phyloP scores from a whole-genome alignment of 2,329 filamentous ascomycete genomes.

The Tolypocladium sp. region DNA sequence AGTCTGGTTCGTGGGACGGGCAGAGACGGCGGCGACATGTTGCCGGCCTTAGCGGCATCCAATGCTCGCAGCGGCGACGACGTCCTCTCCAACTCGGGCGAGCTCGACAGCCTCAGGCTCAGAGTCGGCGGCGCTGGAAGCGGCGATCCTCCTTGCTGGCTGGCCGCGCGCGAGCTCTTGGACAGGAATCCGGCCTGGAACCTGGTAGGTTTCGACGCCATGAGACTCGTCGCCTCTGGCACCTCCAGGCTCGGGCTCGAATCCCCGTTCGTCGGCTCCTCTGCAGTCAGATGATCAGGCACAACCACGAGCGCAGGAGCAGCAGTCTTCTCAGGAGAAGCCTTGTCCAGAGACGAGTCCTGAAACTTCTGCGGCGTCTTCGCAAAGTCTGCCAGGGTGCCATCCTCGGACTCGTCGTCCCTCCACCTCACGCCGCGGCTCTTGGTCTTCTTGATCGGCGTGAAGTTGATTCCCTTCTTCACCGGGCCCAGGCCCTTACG shows the following conservation, averaged over 20 bases:
- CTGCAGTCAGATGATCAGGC: conserved; percentile 11
- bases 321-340: background rate
- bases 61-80: conserved; percentile 42
- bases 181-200: conserved; percentile 87
- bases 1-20: conserved; percentile 10
- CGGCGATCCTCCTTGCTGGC: conserved; percentile 49
- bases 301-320: background rate
- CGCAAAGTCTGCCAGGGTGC: conserved; percentile 80
- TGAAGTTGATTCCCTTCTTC: conserved; percentile 69
- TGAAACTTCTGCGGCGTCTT: conserved; percentile 69
- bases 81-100: conserved; percentile 18
- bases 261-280: conserved; percentile 30
- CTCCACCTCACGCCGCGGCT: conserved; percentile 85
- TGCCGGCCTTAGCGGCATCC: conserved; percentile 40
- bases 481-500: conserved; percentile 52
- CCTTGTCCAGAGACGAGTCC: conserved; percentile 11
- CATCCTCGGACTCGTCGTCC: conserved; percentile 77
- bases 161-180: conserved; percentile 33
- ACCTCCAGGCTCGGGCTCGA: conserved; percentile 51
- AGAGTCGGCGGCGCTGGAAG: conserved; percentile 45
- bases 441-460: conserved; percentile 67
- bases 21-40: conserved; percentile 35
- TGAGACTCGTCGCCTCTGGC: conserved; percentile 25
- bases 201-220: conserved; percentile 52
- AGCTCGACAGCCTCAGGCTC: conserved; percentile 42